Conservation (phyloP, 371 early-diverging fungal genomes). For the Capniomyces stellatus region DNA sequence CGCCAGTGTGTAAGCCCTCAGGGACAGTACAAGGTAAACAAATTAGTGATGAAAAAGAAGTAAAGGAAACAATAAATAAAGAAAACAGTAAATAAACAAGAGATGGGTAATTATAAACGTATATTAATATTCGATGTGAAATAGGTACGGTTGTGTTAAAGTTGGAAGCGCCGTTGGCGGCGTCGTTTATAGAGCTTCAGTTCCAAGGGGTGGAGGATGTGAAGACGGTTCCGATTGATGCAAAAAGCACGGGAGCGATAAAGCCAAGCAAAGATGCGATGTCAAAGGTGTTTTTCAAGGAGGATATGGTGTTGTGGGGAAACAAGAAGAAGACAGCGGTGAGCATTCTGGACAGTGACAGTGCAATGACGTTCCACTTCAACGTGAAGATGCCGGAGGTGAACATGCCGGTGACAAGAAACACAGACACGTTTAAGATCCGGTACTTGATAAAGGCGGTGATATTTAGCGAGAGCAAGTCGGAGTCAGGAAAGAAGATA, state of each 20-base stretch:
- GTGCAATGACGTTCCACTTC: constrained; percentile 22
- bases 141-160: constrained; percentile 23
- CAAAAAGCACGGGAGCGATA: neutral
- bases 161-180: constrained; percentile 17
- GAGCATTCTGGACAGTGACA: constrained; percentile 12
- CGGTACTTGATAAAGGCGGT: constrained; percentile 18
- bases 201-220: constrained; percentile 24
- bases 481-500: constrained; percentile 12
- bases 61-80: neutral
- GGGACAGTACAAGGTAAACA: neutral
- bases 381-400: constrained; percentile 26
- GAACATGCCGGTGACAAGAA: constrained; percentile 25
- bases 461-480: constrained; percentile 12
- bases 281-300: constrained; percentile 25
- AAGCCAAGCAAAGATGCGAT: constrained; percentile 11
- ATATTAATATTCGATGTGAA: too few relatives aligned
- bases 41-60: neutral
- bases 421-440: constrained; percentile 22
- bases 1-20: neutral
- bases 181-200: constrained; percentile 17
- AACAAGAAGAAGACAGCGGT: constrained; percentile 7
- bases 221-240: constrained; percentile 15
- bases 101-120: too few relatives aligned
- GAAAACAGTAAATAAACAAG: neutral
- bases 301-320: constrained; percentile 23